Base-by-base conservation (phyloP, 768 basidiomycete species). In the Suillus ampliporus region DNA sequence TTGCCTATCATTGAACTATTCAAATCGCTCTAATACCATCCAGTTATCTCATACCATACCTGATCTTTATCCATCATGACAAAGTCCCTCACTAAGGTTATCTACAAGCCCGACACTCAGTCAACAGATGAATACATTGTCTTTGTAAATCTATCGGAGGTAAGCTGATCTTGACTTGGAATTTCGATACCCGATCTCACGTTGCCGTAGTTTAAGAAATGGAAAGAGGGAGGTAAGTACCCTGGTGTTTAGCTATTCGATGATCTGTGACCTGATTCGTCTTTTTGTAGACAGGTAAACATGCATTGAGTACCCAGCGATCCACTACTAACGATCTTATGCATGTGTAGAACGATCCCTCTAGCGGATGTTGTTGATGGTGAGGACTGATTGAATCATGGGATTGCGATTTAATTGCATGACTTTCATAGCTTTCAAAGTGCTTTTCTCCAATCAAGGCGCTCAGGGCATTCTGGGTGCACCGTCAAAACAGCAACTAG, bases 401-500 rank as follows among this genome's bases (percentile, higher is more conserved):
- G n/a, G 14, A 56, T 56, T n/a, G 21, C 28, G 26, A 23, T 17
- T 8, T 26, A 34, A 50, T 46, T 21, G 3, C 26, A 59, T 26
- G 53, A 9, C 40, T 43, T 31, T 40, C 21, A 38, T 65, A 92
- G 92, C 91, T 4, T 95, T 90, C 79, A 69, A 82, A 40, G 79
- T 95, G 61, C 90, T 89, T 75, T 79, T 83, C 72, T 89, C 92
- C 21, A 75, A 76, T 26, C 91, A 93, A 74, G 94, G 93, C 14
- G 75, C 83, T 5, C 92, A 95, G 76, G 94, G 93, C n/a, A 73
- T 87, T 58, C 83, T 93, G 41, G 85, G 87, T 31, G 80, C 82
- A 58, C 82, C 91, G 13, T 94, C 92, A n/a, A 87, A 90, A 54
- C 94, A 95, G 72, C 88, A 93, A 69, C 86, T 96, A 61, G 91